Evolutionary conservation across 305 asterid species (phyloP).

Genomic region (Stenogyne calaminthoides): DNA sequence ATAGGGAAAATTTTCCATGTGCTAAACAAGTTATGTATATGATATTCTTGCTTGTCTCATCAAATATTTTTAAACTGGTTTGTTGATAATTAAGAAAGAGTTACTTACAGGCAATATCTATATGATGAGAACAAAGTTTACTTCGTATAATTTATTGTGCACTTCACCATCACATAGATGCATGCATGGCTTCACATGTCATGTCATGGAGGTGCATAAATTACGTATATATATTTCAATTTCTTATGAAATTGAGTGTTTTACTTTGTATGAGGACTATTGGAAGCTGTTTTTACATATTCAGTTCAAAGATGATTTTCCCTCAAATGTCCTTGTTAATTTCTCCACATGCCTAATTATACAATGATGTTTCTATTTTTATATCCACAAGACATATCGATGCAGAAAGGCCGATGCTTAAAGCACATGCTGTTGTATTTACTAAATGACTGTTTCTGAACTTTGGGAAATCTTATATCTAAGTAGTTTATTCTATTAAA

Average conservation of each 20-base stretch:
- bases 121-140: not conserved
- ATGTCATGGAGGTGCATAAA: not conserved
- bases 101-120: not conserved
- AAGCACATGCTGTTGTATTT: not conserved
- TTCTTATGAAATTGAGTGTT: not conserved
- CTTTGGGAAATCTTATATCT: not conserved
- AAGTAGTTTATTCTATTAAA: not conserved
- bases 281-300: not conserved
- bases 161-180: not conserved
- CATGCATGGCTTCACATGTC: not conserved
- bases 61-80: not conserved
- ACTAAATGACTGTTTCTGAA: not conserved
- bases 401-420: not conserved
- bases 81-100: slow-evolving; percentile 2
- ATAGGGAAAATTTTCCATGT: not conserved
- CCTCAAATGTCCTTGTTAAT: not conserved
- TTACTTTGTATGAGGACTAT: not conserved
- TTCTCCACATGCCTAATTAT: not conserved
- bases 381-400: not conserved
- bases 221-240: not conserved
- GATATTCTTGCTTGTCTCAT: not conserved
- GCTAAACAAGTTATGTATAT: not conserved
- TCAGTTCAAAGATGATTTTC: not conserved
- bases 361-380: not conserved
- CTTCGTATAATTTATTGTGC: not conserved